Evolutionary conservation across 257 asterid species (phyloP).

Genomic region (Verbena officinalis): DNA sequence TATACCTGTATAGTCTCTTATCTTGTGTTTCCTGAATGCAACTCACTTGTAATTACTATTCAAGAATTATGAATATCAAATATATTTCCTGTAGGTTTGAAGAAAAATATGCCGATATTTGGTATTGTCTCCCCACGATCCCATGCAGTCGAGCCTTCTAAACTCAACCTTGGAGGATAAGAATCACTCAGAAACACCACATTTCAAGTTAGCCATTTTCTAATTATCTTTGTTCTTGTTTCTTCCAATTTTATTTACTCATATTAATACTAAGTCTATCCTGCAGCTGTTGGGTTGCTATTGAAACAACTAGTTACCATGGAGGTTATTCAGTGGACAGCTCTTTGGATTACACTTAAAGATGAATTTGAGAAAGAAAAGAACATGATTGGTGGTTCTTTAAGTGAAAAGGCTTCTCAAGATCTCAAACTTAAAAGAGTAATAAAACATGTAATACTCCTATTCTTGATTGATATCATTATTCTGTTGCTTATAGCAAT

Average conservation of each 20-base stretch:
- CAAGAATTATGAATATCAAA: too few relatives aligned
- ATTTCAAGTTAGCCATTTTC: constrained; percentile 58
- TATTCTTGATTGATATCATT: constrained; percentile 1
- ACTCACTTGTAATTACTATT: too few relatives aligned
- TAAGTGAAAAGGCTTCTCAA: constrained; percentile 90
- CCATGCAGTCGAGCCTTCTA: constrained; percentile 98
- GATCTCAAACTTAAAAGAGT: constrained; percentile 90
- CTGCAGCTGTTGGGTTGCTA: constrained; percentile 61
- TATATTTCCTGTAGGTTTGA: constrained; percentile 61
- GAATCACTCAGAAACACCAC: constrained; percentile 89
- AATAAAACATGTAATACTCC: constrained; percentile 78
- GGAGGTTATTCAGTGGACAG: constrained; percentile 95
- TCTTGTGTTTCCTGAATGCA: background rate
- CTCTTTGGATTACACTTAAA: constrained; percentile 80
- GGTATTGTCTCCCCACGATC: constrained; percentile 89
- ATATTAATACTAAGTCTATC: too few relatives aligned
- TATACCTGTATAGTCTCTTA: constrained; percentile 64
- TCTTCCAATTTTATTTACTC: too few relatives aligned
- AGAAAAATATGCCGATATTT: constrained; percentile 96
- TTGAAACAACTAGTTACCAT: constrained; percentile 86
- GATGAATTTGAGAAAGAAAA: constrained; percentile 91
- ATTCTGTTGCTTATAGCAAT: constrained; percentile 6
- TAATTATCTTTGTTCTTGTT: background rate
- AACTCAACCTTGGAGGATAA: constrained; percentile 92
- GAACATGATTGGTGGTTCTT: constrained; percentile 81